These are phyloP conservation scores for Amanita inopinata DNA, from an alignment of 768 basidiomycete genomes.

Conservation along the genomic window DNA sequence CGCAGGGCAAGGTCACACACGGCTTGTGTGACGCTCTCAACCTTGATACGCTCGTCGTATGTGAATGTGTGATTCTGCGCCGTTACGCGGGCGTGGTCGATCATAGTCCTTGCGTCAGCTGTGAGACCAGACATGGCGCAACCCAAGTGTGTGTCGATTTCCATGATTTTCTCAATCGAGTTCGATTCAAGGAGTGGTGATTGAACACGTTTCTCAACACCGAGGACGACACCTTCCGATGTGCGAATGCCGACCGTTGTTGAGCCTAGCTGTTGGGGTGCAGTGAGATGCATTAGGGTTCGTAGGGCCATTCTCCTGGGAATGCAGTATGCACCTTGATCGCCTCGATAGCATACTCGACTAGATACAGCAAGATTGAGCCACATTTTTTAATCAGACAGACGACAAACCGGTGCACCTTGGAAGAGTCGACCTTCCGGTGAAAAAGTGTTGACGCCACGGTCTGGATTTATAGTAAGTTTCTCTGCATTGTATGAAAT, in stretches of 20 bases:
- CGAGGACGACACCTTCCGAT: conserved; percentile 83
- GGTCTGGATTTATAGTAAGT: conserved; percentile 40
- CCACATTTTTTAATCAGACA: conserved; percentile 6
- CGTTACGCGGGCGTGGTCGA: conserved; percentile 98
- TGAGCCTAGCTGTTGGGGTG: conserved; percentile 76
- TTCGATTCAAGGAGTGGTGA: conserved; percentile 91
- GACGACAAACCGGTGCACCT: conserved; percentile 41
- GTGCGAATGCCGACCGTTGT: conserved; percentile 96
- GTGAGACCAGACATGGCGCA: conserved; percentile 98
- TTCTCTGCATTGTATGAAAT: not conserved
- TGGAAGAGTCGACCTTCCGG: conserved; percentile 98
- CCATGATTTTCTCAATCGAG: conserved; percentile 99
- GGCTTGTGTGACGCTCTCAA: conserved; percentile 96
- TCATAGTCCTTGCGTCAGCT: conserved; percentile 98
- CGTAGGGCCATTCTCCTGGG: not conserved
- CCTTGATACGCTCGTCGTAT: conserved; percentile 93
- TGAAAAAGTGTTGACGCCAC: conserved; percentile 98
- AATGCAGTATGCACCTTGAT: conserved; percentile 62
- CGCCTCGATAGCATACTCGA: conserved; percentile 99
- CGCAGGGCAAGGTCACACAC: conserved; percentile 95
- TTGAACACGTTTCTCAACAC: conserved; percentile 97
- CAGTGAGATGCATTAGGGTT: conserved; percentile 4
- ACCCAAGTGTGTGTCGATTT: conserved; percentile 93
- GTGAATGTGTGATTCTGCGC: conserved; percentile 93
- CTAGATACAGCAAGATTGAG: conserved; percentile 31